Evolutionary conservation across 2,329 filamentous ascomycete species (phyloP), one percentile per base, ranked within the genome.

Genomic region (Fusarium algeriense): DNA sequence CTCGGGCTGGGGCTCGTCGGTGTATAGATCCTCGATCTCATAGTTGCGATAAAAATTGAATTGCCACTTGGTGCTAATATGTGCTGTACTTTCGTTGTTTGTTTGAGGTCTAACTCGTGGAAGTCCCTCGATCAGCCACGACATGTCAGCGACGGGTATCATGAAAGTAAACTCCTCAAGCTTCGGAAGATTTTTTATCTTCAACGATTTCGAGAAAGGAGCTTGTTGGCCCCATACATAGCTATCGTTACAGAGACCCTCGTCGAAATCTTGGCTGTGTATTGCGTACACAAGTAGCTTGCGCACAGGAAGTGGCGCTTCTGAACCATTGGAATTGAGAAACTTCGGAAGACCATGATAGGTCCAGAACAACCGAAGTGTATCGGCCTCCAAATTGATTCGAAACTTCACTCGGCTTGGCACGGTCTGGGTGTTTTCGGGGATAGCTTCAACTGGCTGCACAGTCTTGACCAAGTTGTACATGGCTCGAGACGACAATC

Each of bases 1-100:
- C 5, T 28, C 17, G 19, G 23, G 23, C 4, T n/a, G n/a, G n/a
- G n/a, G n/a, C n/a, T n/a, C n/a, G n/a, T 13, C 15, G 10, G 7
- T 28, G 7, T 45, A 0, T 15, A 28, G 23, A 3, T 19, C 2
- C 6, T 1, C 0, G 5, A 26, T 0, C 0, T 5, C 23, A 6
- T 45, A 10, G 10, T 45, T 26, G 7, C 43, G 43, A 17, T 45
- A 45, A 10, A 28, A 7, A 12, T 45, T 45, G 26, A 45, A 45
- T 14, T 10, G 23, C 43, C 43, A 45, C 17, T 45, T 45, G 7
- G 23, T 7, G 17, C 43, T 23, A 14, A 28, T n/a, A 28, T 45
- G 43, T 1, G 14, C 43, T n/a, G 5, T 2, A 14, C 5, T 5
- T 10, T 17, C 23, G 13, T 5, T n/a, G 3, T 45, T 6, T 10